Evolutionary conservation across 768 basidiomycete genomes (phyloP).

Genomic region (Floccularia luteovirens): DNA sequence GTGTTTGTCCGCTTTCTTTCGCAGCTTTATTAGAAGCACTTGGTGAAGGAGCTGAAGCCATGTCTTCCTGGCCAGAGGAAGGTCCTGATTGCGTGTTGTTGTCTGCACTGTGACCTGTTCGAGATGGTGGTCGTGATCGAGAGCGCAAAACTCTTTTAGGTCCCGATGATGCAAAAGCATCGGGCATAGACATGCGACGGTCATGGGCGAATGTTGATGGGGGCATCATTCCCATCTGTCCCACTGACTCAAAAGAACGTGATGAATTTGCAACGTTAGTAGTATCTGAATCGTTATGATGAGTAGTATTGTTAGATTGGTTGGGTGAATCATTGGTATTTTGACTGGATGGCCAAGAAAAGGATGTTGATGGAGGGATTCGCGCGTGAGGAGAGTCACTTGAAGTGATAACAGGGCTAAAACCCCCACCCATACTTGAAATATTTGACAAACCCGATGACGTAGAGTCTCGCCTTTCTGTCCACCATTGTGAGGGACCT

Average conservation of each 20-base stretch:
- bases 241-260: conserved; percentile 42
- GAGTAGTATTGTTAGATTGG: conserved; percentile 28
- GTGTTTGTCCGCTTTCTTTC: conserved; percentile 55
- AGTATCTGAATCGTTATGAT: too few species aligned
- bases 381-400: conserved; percentile 60
- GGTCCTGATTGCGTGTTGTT: conserved; percentile 31
- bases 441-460: conserved; percentile 64
- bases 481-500: conserved; percentile 47
- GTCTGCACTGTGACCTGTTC: conserved; percentile 39
- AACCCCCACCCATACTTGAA: conserved; percentile 39
- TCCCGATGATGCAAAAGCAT: conserved; percentile 35
- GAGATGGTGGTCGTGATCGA: conserved; percentile 67
- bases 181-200: conserved; percentile 74
- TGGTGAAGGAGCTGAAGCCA: conserved; percentile 26
- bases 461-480: conserved; percentile 68
- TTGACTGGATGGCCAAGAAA: conserved; percentile 60
- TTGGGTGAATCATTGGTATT: conserved; percentile 23
- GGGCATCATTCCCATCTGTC: conserved; percentile 45
- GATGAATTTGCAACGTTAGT: too few species aligned
- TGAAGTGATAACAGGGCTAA: conserved; percentile 49
- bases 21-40: conserved; percentile 23
- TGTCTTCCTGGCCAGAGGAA: conserved; percentile 37
- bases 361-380: conserved; percentile 55
- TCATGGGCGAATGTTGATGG: conserved; percentile 53
- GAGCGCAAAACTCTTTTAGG: conserved; percentile 50